Evolutionary conservation across 208 protist genomes (phyloP).

Genomic region (Acanthamoeba triangularis): DNA sequence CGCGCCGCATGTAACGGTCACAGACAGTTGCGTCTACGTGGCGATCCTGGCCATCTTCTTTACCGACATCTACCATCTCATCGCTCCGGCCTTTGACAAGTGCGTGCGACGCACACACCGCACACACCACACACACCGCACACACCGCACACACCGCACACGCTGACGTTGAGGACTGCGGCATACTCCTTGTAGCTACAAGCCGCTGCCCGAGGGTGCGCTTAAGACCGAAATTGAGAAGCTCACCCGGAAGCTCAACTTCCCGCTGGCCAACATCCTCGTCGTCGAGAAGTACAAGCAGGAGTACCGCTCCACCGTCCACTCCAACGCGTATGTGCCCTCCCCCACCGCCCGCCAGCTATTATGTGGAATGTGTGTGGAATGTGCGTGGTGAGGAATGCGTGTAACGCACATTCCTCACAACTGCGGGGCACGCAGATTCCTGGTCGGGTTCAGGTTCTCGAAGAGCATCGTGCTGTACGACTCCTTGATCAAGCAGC

Average conservation of each 20-base stretch:
- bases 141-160: too few species aligned
- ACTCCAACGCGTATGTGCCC: conserved; percentile 41
- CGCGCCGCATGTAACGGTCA: background rate
- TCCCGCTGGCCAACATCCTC: conserved; percentile 42
- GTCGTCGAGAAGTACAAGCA: conserved; percentile 60
- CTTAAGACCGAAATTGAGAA: conserved; percentile 10
- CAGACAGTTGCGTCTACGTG: conserved; percentile 55
- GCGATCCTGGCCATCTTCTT: conserved; percentile 50
- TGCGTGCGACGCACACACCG: background rate
- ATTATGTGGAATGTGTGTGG: background rate
- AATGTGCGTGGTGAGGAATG: background rate
- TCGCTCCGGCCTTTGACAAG: conserved; percentile 40
- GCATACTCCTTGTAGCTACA: background rate
- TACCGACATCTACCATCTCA: conserved; percentile 63
- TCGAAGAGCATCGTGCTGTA: conserved; percentile 80
- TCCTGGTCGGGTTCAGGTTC: conserved; percentile 80
- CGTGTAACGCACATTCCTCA: background rate
- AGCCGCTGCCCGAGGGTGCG: conserved; percentile 14
- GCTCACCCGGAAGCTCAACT: conserved; percentile 2
- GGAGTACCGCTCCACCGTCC: background rate
- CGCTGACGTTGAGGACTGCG: background rate
- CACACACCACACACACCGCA: too few species aligned
- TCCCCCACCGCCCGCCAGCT: background rate
- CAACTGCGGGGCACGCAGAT: conserved; percentile 32
- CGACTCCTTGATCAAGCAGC: conserved; percentile 81